Percentiles rank a stretch among this genome's conserved stretches.
These are phyloP conservation scores for Saturnispora galanensis DNA, from an alignment of 805 yeast genomes.

Conservation along the genomic window DNA sequence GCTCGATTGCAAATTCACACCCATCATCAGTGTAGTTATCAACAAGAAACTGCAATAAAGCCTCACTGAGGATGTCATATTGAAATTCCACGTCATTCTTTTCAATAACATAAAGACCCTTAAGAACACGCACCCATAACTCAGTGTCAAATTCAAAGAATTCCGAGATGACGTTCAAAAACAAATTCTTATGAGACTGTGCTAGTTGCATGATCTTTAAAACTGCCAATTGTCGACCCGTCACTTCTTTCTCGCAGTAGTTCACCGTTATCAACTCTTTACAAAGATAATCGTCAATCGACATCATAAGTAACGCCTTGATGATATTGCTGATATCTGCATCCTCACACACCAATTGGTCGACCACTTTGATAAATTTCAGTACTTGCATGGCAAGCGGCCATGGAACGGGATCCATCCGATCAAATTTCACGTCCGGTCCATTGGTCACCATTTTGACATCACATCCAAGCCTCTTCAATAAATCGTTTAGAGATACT, in stretches of 20 bases:
- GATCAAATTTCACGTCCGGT: not conserved
- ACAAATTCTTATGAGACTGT: not conserved
- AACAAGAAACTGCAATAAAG: not conserved
- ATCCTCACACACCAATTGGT: not conserved
- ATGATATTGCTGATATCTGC: not conserved
- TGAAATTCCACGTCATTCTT: not conserved
- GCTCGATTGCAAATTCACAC: not conserved
- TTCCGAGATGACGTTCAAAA: not conserved
- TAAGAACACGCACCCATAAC: not conserved
- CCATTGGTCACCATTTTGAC: not conserved
- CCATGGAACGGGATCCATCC: not conserved
- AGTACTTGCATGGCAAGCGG: conserved; percentile 1
- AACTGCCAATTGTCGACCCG: not conserved
- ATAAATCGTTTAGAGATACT: not conserved
- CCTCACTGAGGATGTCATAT: not conserved
- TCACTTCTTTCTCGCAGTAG: not conserved
- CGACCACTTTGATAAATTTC: not conserved
- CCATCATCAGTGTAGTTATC: not conserved
- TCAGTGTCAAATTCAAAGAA: conserved; percentile 1
- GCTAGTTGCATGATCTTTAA: not conserved
- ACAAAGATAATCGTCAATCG: not conserved
- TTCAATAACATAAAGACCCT: not conserved
- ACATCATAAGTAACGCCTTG: not conserved
- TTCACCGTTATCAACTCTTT: not conserved
- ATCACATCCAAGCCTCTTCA: not conserved